Conservation (phyloP, 2,329 filamentous ascomycete species). For the Venturia asperata region DNA sequence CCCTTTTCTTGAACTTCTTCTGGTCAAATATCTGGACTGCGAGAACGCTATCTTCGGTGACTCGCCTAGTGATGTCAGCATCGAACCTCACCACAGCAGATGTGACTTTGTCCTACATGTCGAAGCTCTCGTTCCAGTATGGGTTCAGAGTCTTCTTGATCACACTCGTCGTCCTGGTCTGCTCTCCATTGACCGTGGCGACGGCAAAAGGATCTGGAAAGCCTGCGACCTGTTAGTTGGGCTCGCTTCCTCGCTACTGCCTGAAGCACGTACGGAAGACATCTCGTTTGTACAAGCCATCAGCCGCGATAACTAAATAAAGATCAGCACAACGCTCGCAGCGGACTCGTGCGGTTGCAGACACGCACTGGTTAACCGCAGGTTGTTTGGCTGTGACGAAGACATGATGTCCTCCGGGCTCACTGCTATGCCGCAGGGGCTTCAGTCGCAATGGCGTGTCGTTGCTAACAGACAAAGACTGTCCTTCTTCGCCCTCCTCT, state of each 20-base stretch:
- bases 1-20: conserved; percentile 99
- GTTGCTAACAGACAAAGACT: neutral
- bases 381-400: conserved; percentile 48
- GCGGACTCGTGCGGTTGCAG: conserved; percentile 23
- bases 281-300: conserved; percentile 98
- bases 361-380: conserved; percentile 80
- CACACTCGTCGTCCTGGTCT: conserved; percentile 95
- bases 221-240: conserved; percentile 47
- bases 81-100: neutral
- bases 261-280: conserved; percentile 73
- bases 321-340: conserved; percentile 24
- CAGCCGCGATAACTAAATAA: conserved; percentile 83
- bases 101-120: conserved; percentile 64
- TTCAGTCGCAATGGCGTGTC: conserved; percentile 2
- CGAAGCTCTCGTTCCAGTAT: conserved; percentile 99
- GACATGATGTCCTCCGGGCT: conserved; percentile 12
- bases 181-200: conserved; percentile 92
- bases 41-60: conserved; percentile 90
- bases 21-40: conserved; percentile 99
- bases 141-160: conserved; percentile 97
- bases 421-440: conserved; percentile 10
- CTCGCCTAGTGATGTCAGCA: conserved; percentile 52
- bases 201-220: conserved; percentile 98
- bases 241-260: neutral
- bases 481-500: conserved; percentile 8